Base-by-base conservation (phyloP, 768 basidiomycete genomes). In the Tephrocybe rancida region DNA sequence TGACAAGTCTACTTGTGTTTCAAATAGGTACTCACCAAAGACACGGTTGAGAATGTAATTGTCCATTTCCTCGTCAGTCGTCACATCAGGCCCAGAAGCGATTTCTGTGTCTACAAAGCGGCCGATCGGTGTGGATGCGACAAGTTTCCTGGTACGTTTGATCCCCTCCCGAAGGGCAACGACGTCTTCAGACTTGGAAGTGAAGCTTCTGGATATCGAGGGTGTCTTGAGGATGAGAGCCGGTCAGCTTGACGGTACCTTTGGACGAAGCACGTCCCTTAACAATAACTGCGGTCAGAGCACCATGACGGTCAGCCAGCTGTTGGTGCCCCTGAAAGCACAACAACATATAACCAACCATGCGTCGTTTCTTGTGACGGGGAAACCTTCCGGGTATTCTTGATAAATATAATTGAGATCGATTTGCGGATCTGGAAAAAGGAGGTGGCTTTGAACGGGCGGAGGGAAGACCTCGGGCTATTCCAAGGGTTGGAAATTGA, bases 161-260 rank as follows among this genome's bases (percentile, higher is more conserved):
- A 70, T 61, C n/a, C 53, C 69, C 9, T 64, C 60, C 3, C 61
- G 60, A 27, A 70, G 60, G 21, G 64, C 67, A 30, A 56, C 55
- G 1, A 70, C 25, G 41, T 70, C 68, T 24, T 50, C 46, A 7
- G 52, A 54, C 63, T 49, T 70, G 65, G 50, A 69, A 70, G 38
- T 61, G 69, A 18, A 58, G 52, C 46, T 70, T 70, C 44, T 64
- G 61, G 24, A 70, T 69, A 52, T 69, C 59, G 9, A 70, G 63
- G 1, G 30, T 39, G 22, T 70, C 69, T 54, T 70, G 68, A 1
- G 64, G 66, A 38, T 70, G 65, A 6, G 65, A 48, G 3, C 68
- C 68, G 1, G 67, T 70, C 39, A 70, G 60, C 5, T 57, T 62
- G n/a, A 70, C 68, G 14, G 62, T 66, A 3, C 68, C 69, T 48